Conservation (phyloP, 2,329 filamentous ascomycete genomes). For the Phoma sp. region DNA sequence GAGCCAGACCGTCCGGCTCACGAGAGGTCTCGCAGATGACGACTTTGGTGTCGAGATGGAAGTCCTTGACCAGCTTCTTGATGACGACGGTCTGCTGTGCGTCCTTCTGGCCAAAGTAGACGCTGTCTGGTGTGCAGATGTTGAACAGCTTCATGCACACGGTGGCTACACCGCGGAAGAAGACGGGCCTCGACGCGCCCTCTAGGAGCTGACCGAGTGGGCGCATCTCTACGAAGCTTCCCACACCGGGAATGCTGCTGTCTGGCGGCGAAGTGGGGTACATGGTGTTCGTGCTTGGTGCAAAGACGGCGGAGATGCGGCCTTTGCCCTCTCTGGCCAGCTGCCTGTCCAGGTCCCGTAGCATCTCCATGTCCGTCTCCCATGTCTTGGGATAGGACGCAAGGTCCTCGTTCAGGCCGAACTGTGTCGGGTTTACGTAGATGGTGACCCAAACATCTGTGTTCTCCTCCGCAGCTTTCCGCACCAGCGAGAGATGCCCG, state of each 20-base stretch:
- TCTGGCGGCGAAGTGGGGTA: constrained; percentile 82
- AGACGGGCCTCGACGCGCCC: constrained; percentile 84
- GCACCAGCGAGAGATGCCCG: constrained; percentile 86
- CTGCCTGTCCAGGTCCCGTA: constrained; percentile 73
- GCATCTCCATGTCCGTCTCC: constrained; percentile 72
- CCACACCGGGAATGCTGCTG: constrained; percentile 74
- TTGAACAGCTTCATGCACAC: constrained; percentile 95
- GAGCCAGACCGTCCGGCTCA: constrained; percentile 80
- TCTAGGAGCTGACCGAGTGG: constrained; percentile 83
- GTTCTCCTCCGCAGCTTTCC: constrained; percentile 81
- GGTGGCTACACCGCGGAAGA: constrained; percentile 95
- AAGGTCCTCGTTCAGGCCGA: constrained; percentile 87
- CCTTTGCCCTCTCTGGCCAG: constrained; percentile 65
- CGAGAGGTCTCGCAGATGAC: constrained; percentile 76
- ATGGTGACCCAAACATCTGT: constrained; percentile 88
- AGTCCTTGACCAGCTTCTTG: constrained; percentile 83
- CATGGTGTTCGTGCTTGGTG: constrained; percentile 81
- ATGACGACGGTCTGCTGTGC: constrained; percentile 95
- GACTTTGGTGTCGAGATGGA: constrained; percentile 78
- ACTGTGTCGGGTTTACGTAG: constrained; percentile 97
- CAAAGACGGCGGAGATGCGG: constrained; percentile 81
- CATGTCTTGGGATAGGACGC: constrained; percentile 89
- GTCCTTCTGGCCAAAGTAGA: constrained; percentile 98
- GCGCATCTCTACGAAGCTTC: constrained; percentile 90
- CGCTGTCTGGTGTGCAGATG: constrained; percentile 75